A percentile compares a stretch with the other conserved stretches of the same genome.
These are phyloP conservation scores for Pseudognaphalium luteoalbum DNA, from an alignment of 129 eudicot genomes.

Conservation along the genomic window DNA sequence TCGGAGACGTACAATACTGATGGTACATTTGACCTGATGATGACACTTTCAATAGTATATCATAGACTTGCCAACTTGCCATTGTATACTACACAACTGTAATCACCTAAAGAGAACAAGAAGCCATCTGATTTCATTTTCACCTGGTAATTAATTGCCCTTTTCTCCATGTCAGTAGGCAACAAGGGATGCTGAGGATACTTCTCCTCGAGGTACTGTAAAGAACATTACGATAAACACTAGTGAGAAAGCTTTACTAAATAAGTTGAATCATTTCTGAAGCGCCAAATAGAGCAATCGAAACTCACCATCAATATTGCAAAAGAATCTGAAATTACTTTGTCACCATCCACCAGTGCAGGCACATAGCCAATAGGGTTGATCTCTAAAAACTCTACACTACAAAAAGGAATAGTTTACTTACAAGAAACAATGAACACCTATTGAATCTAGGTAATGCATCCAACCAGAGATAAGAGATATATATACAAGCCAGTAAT, in stretches of 20 bases:
- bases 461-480: too few relatives aligned
- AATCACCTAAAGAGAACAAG: constrained; percentile 6
- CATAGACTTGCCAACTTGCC: background rate
- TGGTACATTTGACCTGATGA: background rate
- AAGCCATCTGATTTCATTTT: constrained; percentile 31
- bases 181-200: constrained; percentile 82
- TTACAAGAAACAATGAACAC: background rate
- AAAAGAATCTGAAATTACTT: constrained; percentile 67
- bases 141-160: constrained; percentile 86
- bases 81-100: background rate
- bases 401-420: background rate
- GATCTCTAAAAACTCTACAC: constrained; percentile 62
- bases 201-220: constrained; percentile 89
- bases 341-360: constrained; percentile 73
- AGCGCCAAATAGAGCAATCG: background rate
- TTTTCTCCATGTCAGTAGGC: constrained; percentile 68
- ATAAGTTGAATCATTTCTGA: background rate
- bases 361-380: constrained; percentile 88
- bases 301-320: constrained; percentile 75
- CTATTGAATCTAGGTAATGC: background rate
- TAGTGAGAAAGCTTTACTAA: background rate
- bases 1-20: background rate
- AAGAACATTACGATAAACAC: background rate
- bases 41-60: background rate
- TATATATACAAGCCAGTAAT: too few relatives aligned